A percentile compares a stretch with the other conserved stretches of the same genome.
Conservation (phyloP, 768 basidiomycete genomes). For the Panaeolus cyanescens region DNA sequence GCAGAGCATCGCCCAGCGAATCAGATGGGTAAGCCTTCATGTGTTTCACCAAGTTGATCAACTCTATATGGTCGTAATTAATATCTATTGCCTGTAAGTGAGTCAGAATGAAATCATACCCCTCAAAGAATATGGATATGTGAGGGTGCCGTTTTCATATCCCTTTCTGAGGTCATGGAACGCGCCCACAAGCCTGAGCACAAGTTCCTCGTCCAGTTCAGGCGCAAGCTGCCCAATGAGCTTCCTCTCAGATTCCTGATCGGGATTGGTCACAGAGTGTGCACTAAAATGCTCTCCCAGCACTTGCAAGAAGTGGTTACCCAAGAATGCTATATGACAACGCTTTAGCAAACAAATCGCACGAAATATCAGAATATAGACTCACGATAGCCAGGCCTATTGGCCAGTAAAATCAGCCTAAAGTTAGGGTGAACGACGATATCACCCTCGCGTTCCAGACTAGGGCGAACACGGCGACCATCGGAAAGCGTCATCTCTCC, state of each 20-base stretch:
- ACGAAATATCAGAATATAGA: not conserved
- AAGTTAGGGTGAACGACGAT: constrained; percentile 66
- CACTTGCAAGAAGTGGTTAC: constrained; percentile 74
- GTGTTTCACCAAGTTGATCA: constrained; percentile 67
- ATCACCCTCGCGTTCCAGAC: constrained; percentile 50
- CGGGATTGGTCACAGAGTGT: constrained; percentile 68
- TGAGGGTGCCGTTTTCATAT: constrained; percentile 57
- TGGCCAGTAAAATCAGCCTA: constrained; percentile 63
- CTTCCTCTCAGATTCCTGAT: constrained; percentile 63
- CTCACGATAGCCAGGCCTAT: constrained; percentile 71
- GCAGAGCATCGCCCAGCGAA: constrained; percentile 54
- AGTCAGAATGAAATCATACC: constrained; percentile 33
- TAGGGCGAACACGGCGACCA: constrained; percentile 54
- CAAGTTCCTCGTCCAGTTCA: constrained; percentile 52
- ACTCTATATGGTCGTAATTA: constrained; percentile 29
- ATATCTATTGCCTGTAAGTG: not conserved
- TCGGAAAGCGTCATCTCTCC: constrained; percentile 65
- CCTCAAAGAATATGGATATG: constrained; percentile 70
- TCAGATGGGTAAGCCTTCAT: constrained; percentile 63
- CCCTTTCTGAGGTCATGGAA: constrained; percentile 65
- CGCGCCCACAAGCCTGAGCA: constrained; percentile 58
- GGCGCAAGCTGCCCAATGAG: constrained; percentile 64
- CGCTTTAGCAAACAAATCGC: not conserved
- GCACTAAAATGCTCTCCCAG: constrained; percentile 70
- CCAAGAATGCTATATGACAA: constrained; percentile 61